Percentiles rank a stretch among this genome's conserved stretches.
Evolutionary conservation across 2,329 filamentous ascomycete genomes (phyloP).

Genomic region (Neofusicoccum laricinum): DNA sequence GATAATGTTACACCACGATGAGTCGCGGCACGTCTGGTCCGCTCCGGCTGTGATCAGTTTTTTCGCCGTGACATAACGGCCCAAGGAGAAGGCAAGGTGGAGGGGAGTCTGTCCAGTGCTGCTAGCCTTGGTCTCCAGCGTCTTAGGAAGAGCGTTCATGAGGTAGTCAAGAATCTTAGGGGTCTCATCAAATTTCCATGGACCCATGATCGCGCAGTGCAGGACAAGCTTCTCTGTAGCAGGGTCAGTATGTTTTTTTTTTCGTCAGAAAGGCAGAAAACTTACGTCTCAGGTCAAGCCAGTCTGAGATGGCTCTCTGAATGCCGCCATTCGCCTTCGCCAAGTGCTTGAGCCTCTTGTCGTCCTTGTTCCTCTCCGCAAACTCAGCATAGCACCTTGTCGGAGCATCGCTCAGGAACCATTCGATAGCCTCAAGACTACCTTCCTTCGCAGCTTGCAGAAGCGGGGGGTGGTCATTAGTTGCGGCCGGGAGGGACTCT

Average conservation of each 20-base stretch:
- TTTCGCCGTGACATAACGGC: constrained; percentile 54
- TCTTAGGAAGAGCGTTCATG: constrained; percentile 58
- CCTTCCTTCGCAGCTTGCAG: constrained; percentile 57
- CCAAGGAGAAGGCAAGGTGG: constrained; percentile 60
- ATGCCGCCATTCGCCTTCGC: constrained; percentile 60
- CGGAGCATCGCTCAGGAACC: constrained; percentile 72
- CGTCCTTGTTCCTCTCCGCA: constrained; percentile 57
- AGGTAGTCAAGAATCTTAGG: constrained; percentile 64
- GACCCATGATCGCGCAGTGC: constrained; percentile 54
- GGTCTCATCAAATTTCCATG: constrained; percentile 36
- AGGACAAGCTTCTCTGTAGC: constrained; percentile 59
- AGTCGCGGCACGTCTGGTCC: constrained; percentile 64
- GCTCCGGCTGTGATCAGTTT: constrained; percentile 66
- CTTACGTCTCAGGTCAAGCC: constrained; percentile 61
- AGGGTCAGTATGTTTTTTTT: neutral
- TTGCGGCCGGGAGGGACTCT: constrained; percentile 17
- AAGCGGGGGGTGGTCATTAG: constrained; percentile 54
- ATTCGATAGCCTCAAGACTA: constrained; percentile 68
- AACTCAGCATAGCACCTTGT: constrained; percentile 68
- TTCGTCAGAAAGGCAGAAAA: constrained; percentile 14
- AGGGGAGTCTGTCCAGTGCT: constrained; percentile 62
- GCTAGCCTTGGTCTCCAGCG: constrained; percentile 58
- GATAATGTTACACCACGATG: constrained; percentile 63
- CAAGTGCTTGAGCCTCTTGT: constrained; percentile 62
- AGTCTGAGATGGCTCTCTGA: constrained; percentile 60